These are phyloP conservation scores for Alliaria petiolata DNA, from an alignment of 345 rosid genomes.

Conservation along the genomic window DNA sequence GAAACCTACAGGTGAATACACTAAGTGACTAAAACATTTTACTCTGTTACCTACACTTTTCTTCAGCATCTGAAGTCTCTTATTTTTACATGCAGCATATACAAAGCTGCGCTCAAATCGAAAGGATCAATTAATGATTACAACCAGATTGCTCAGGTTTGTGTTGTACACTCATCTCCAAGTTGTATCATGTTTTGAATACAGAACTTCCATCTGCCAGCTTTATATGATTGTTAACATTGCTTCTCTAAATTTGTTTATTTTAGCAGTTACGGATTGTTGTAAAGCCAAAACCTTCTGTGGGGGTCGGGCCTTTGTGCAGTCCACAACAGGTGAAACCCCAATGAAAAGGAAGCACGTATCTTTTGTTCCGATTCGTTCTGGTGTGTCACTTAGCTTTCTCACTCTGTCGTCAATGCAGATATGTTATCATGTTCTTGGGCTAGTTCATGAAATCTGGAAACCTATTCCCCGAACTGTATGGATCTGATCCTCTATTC, in stretches of 20 bases:
- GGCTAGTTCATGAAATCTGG: conserved; percentile 97
- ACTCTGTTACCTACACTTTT: conserved; percentile 11
- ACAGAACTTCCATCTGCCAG: conserved; percentile 4
- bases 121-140: conserved; percentile 77
- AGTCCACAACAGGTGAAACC: conserved; percentile 79
- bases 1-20: conserved; percentile 81
- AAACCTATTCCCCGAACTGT: conserved; percentile 94
- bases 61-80: conserved; percentile 17
- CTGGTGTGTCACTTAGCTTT: conserved; percentile 22
- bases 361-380: conserved; percentile 8
- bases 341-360: conserved; percentile 20
- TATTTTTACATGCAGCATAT: conserved; percentile 54
- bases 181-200: conserved; percentile 3
- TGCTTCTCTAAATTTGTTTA: conserved; percentile 28
- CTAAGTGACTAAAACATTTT: conserved; percentile 10
- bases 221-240: conserved; percentile 10
- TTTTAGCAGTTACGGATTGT: conserved; percentile 80
- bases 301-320: conserved; percentile 75
- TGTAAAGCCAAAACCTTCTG: conserved; percentile 72
- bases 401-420: conserved; percentile 40
- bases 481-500: conserved; percentile 29
- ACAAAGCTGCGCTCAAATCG: conserved; percentile 79
- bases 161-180: conserved; percentile 28
- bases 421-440: conserved; percentile 98
- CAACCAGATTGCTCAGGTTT: conserved; percentile 97